Base-by-base conservation (phyloP, 2,329 filamentous ascomycete genomes). In the Sclerotinia spermophila region DNA sequence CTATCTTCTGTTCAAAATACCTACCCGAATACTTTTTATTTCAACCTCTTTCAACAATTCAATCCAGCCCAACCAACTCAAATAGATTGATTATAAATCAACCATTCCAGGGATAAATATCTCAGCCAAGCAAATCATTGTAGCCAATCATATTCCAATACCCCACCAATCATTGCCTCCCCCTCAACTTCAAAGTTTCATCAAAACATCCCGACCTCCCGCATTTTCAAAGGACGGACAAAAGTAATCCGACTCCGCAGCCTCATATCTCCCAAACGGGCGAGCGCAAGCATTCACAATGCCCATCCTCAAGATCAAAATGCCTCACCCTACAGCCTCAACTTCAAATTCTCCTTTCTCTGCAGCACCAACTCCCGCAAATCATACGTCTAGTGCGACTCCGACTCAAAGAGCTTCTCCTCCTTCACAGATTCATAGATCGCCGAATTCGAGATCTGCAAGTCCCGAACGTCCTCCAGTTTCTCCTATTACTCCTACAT, bases 401-500 rank as follows among this genome's bases (percentile, higher is more conserved):
- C 11, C 60, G 19, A n/a, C 19, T 15, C 60, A 24, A 30, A 13
- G 40, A 19, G 19, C 44, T n/a, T 48, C 44, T 11, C 61, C 44
- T 38, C 61, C 27, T 17, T 48, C 44, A 13, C 44, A 38, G 38
- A 64, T 44, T 21, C 33, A 24, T 5, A 38, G 33, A 27, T 64
- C 61, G 24, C 44, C 44, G n/a, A 38, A n/a, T 51, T 64, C 61
- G 35, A 64, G 61, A n/a, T 76, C 75, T 11, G 72, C 75, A 45
- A 78, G 77, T 13, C 77, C 78, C 19, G 67, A 70, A 3, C 77
- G 71, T 0, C 78, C 78, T 48, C 76, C 78, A 1, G 77, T 76
- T 64, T 79, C 77, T 4, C 78, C 78, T 17, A 77, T 79, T 53
- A 78, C 78, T 45, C 78, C 78, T 10, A 76, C 75, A 5, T 70